Evolutionary conservation across 2,329 filamentous ascomycete species (phyloP), one percentile per base, ranked within the genome.

Genomic region (Apiospora phragmitis): DNA sequence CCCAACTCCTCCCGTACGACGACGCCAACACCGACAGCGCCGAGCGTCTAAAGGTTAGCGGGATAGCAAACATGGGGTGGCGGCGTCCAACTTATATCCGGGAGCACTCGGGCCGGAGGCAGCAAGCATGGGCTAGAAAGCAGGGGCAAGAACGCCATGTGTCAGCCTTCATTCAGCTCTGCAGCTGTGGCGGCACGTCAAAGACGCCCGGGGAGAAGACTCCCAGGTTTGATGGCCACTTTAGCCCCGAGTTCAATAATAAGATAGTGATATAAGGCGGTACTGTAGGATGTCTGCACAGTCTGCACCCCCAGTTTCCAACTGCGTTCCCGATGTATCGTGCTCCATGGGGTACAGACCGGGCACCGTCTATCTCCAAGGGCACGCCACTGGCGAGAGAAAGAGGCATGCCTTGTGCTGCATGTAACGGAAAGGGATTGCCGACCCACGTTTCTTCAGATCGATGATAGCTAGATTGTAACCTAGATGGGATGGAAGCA

Each of bases 361-460:
- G 51, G 29, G 35, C 29, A 59, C 51, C 29, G 32, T n/a, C 55
- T 38, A 38, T 62, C 55, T 62, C 55, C 55, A 62, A 38, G 55
- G 21, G 38, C 55, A 12, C 55, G 32, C 29, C 29, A 38, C 32
- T 38, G 29, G 55, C 55, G 55, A 35, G 8, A n/a, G 32, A 62
- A n/a, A 38, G 16, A 11, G 8, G 32, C 55, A 32, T 21, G 18
- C 38, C 32, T 11, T 4, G 26, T 24, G 55, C 55, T 62, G 55
- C 55, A 62, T 32, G 55, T n/a, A 62, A 62, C 55, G 32, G 55
- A 62, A 38, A 62, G 55, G 55, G 29, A n/a, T 38, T n/a, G 29
- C 55, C 55, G 32, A 62, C 55, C 55, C 55, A 38, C 55, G 55
- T 62, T 62, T 26, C 26, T 59, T 35, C 32, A 62, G 55, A 62